These are phyloP conservation scores for Camellia sinensis DNA, from an alignment of 148 eudicot species.

Conservation along the genomic window DNA sequence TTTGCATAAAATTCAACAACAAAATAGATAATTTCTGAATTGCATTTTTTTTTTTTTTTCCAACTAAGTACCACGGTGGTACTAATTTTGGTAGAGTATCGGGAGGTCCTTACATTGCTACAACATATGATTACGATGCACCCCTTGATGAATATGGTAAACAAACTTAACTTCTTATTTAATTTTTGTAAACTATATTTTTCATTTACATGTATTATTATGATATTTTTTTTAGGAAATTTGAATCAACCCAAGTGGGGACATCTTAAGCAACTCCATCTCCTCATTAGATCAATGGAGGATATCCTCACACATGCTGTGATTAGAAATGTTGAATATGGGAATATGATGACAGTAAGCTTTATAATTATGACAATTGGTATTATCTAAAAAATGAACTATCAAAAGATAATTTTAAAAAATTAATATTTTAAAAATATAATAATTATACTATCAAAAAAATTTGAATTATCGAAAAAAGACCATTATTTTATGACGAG, in stretches of 20 bases:
- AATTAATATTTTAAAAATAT: too few relatives aligned
- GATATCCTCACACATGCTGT: too few relatives aligned
- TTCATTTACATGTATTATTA: not conserved
- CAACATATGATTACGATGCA: conserved; percentile 53
- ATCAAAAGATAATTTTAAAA: too few relatives aligned
- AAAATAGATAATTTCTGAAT: not conserved
- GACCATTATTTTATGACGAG: too few relatives aligned
- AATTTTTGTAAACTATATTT: not conserved
- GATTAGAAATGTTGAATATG: too few relatives aligned
- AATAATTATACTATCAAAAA: too few relatives aligned
- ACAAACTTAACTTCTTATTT: not conserved
- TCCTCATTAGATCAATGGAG: conserved; percentile 22
- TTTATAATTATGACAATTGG: too few relatives aligned
- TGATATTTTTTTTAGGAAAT: conserved; percentile 14
- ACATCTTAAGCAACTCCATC: conserved; percentile 38
- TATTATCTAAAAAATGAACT: too few relatives aligned
- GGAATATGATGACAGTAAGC: too few relatives aligned
- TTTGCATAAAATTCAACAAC: too few relatives aligned
- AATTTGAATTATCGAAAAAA: too few relatives aligned
- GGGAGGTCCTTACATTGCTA: conserved; percentile 50
- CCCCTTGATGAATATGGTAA: conserved; percentile 38
- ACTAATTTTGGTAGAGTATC: conserved; percentile 49
- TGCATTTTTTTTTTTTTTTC: not conserved
- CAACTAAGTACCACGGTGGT: conserved; percentile 50
- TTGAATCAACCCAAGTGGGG: conserved; percentile 44